phyloP scores from a whole-genome alignment of 2,329 filamentous ascomycete species.

The Colletotrichum chlorophyti region DNA sequence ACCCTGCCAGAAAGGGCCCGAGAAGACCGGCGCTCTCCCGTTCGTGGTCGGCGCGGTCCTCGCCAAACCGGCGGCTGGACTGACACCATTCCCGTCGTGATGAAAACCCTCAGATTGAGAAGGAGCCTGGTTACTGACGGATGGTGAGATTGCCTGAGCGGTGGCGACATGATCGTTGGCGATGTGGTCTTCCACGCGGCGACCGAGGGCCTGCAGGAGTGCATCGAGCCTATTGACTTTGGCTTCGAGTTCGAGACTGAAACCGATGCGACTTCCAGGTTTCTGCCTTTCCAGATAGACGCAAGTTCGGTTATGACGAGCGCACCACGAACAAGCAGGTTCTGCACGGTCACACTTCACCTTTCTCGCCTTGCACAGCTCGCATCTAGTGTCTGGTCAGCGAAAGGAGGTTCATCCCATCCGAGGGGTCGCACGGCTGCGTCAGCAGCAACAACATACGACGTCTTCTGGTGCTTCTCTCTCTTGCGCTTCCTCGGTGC shows the following conservation, averaged over 20 bases:
- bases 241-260: conserved; percentile 65
- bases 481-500: conserved; percentile 46
- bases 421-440: background rate
- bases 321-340: conserved; percentile 74
- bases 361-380: conserved; percentile 53
- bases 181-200: conserved; percentile 51
- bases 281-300: conserved; percentile 77
- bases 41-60: conserved; percentile 33
- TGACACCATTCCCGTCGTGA: conserved; percentile 31
- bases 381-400: conserved; percentile 40
- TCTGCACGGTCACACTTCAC: conserved; percentile 60
- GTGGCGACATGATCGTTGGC: conserved; percentile 38
- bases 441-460: conserved; percentile 38
- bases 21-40: conserved; percentile 48
- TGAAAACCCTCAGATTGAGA: conserved; percentile 37
- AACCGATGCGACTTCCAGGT: conserved; percentile 68
- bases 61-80: conserved; percentile 30
- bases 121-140: conserved; percentile 43
- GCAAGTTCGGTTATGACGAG: conserved; percentile 69
- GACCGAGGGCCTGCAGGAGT: conserved; percentile 47
- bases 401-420: background rate
- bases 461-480: conserved; percentile 49
- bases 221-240: conserved; percentile 62
- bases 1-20: conserved; percentile 39
- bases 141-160: conserved; percentile 38